Evolutionary conservation across 176 grass and related monocot genomes (phyloP).

Genomic region (Cymbopogon citratus): DNA sequence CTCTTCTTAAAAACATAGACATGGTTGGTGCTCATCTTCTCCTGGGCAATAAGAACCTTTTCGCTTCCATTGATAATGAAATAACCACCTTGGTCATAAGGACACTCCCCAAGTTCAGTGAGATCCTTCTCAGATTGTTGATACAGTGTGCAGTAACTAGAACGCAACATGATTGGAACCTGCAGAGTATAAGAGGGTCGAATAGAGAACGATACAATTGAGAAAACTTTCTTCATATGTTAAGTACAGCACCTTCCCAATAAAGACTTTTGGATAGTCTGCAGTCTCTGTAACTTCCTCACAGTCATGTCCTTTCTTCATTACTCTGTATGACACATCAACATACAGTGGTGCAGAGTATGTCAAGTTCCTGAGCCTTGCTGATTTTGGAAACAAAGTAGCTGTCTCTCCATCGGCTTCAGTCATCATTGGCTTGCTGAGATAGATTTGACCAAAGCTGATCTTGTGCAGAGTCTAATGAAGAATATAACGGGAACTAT

Average conservation of each 20-base stretch:
- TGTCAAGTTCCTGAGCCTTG: conserved; percentile 86
- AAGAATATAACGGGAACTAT: conserved; percentile 23
- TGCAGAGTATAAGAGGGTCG: conserved; percentile 12
- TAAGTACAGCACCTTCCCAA: conserved; percentile 68
- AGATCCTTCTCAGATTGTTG: conserved; percentile 96
- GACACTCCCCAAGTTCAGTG: conserved; percentile 94
- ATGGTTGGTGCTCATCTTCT: conserved; percentile 99
- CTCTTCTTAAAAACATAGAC: conserved; percentile 99
- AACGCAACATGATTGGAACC: conserved; percentile 95
- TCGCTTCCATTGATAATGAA: conserved; percentile 97
- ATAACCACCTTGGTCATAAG: conserved; percentile 96
- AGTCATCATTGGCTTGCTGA: conserved; percentile 96
- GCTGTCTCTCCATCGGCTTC: conserved; percentile 96
- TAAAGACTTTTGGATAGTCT: conserved; percentile 94
- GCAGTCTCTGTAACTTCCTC: conserved; percentile 91
- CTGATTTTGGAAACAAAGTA: conserved; percentile 91
- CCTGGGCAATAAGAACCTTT: conserved; percentile 96
- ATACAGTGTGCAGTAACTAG: conserved; percentile 86
- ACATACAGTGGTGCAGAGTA: conserved; percentile 95
- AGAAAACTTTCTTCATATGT: conserved; percentile 7
- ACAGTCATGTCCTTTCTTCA: conserved; percentile 98
- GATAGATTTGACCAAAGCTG: conserved; percentile 88
- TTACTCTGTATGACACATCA: conserved; percentile 85
- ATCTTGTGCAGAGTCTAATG: conserved; percentile 89
- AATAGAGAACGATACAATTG: conserved; percentile 7